Base-by-base conservation (phyloP, 2,329 filamentous ascomycete genomes). In the Colletotrichum siamense region DNA sequence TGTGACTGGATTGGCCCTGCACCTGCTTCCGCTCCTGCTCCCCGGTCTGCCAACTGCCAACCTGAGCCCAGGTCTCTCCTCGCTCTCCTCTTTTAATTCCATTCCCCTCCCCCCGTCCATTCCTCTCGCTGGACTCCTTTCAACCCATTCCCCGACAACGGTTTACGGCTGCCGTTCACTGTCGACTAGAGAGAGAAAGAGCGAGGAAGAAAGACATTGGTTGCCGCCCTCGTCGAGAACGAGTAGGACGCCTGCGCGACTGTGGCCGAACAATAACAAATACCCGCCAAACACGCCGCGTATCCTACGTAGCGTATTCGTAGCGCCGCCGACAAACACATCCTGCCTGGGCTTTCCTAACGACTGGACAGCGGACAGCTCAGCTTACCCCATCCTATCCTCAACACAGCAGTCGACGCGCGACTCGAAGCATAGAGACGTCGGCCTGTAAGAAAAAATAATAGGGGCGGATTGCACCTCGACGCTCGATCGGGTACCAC, bases 381-480 rank as follows among this genome's bases (percentile, higher is more conserved):
- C 55, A 59, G 55, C 55, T 10, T 28, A 59, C 2, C 39, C 18
- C 39, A 44, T 44, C 39, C 39, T n/a, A 44, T 44, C 39, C 39
- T 44, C 39, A 44, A 44, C 39, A 4, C 39, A 44, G 13, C 26
- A 16, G 30, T n/a, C 28, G 57, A 62, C 28, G 30, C 18, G 59
- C 59, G 30, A 28, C 26, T 30, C 59, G 59, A 62, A 10, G 32
- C 59, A 62, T 32, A 22, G 30, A n/a, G 59, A 66, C 36, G 32
- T 15, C 39, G 24, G 34, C 44, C 44, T 49, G 44, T 4, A 34
- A 55, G 16, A 18, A 62, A 24, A 39, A 32, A 64, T 24, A 76
- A 76, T 75, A 75, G 73, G 69, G 73, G 73, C 69, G 32, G 22
- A 71, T 68, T 73, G 63, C 73, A 44, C 70, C 57, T 59, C 69